Evolutionary conservation across 176 grass and related monocot species (phyloP).

Genomic region (Cenchrus fungigraminus): DNA sequence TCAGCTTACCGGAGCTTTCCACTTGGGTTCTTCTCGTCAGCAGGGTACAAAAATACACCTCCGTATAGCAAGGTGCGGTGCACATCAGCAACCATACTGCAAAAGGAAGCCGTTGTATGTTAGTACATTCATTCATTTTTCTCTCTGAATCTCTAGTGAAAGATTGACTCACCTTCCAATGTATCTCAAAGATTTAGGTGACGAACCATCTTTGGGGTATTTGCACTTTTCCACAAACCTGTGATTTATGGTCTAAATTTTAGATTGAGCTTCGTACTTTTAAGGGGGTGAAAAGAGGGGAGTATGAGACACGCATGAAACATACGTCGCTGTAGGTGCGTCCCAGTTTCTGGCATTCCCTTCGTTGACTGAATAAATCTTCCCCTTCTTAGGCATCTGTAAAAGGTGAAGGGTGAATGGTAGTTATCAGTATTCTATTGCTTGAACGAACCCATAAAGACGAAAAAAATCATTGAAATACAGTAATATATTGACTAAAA

Average conservation of each 20-base stretch:
- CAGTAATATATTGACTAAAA: background rate
- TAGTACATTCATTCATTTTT: no score
- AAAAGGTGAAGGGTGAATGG: constrained; percentile 10
- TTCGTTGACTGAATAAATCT: constrained; percentile 97
- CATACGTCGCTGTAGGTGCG: constrained; percentile 77
- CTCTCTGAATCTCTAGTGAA: background rate
- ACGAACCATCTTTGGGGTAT: constrained; percentile 71
- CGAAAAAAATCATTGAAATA: background rate
- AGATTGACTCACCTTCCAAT: constrained; percentile 70
- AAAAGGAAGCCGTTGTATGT: constrained; percentile 36
- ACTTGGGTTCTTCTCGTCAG: constrained; percentile 86
- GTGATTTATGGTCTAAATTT: constrained; percentile 11
- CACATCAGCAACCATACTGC: constrained; percentile 99
- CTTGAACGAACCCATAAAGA: background rate
- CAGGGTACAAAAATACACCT: constrained; percentile 96
- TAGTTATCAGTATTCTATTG: background rate
- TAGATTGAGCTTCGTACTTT: background rate
- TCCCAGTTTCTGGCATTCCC: constrained; percentile 98
- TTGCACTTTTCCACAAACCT: constrained; percentile 98
- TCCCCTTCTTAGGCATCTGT: constrained; percentile 92
- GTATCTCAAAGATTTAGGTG: constrained; percentile 95
- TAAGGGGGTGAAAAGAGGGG: no score
- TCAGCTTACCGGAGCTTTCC: constrained; percentile 81
- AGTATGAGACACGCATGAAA: background rate
- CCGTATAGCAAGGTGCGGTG: constrained; percentile 96